Evolutionary conservation across 257 asterid species (phyloP).

Genomic region (Solanum piurae): DNA sequence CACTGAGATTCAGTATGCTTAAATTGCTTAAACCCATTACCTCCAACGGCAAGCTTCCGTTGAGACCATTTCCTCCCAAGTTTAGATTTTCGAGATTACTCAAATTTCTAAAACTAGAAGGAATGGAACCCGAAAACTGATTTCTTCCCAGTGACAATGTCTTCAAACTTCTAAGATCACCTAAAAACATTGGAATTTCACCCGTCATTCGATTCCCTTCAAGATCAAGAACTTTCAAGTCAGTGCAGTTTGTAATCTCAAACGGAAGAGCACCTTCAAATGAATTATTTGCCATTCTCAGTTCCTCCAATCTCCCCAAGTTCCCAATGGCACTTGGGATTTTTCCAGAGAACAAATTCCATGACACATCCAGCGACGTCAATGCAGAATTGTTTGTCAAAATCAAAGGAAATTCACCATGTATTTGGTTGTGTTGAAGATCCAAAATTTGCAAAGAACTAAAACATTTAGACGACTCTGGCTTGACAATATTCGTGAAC

Average conservation of each 20-base stretch:
- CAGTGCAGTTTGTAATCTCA: conserved; percentile 28
- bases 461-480: conserved; percentile 21
- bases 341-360: conserved; percentile 37
- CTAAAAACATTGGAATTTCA: conserved; percentile 28
- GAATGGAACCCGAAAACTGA: conserved; percentile 36
- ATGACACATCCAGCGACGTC: conserved; percentile 42
- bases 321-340: conserved; percentile 39
- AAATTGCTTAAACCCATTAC: conserved; percentile 38
- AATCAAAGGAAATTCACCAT: conserved; percentile 31
- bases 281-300: conserved; percentile 44
- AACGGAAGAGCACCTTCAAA: conserved; percentile 40
- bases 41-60: conserved; percentile 38
- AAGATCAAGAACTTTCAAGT: conserved; percentile 43
- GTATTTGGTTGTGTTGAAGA: conserved; percentile 30
- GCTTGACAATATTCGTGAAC: conserved; percentile 31
- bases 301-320: conserved; percentile 37
- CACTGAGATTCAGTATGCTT: conserved; percentile 43
- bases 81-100: conserved; percentile 35
- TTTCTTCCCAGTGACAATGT: conserved; percentile 42
- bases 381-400: conserved; percentile 26
- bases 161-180: conserved; percentile 24
- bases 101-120: conserved; percentile 29
- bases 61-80: conserved; percentile 31
- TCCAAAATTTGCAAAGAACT: conserved; percentile 36
- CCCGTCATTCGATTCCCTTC: conserved; percentile 46